Percentiles rank a stretch among this genome's conserved stretches.
Evolutionary conservation across 345 rosid species (phyloP).

Genomic region (Triadica sebifera): DNA sequence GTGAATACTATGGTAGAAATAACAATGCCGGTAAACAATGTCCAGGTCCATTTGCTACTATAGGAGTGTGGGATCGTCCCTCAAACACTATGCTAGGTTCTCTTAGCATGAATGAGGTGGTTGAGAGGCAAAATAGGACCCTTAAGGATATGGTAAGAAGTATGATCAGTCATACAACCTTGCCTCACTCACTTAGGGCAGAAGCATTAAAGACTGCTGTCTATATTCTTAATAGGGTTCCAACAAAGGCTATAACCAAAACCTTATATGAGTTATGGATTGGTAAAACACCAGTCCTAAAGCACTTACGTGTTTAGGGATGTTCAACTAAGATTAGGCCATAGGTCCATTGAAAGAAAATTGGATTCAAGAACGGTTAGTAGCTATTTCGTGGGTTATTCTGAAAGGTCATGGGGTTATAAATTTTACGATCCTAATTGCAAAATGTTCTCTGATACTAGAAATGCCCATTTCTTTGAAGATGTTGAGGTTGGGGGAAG

Average conservation of each 20-base stretch:
- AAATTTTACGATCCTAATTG: not conserved
- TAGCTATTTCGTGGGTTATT: not conserved
- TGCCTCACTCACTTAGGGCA: no score
- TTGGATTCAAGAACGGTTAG: not conserved
- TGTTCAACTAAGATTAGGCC: no score
- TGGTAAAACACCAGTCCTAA: no score
- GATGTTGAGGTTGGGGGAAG: not conserved
- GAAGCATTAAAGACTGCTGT: no score
- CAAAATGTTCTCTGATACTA: not conserved
- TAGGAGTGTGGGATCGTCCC: not conserved
- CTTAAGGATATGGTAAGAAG: not conserved
- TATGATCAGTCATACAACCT: no score
- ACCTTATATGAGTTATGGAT: no score
- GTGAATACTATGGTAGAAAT: not conserved
- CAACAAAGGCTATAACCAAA: no score
- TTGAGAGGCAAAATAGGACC: not conserved
- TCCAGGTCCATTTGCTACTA: not conserved
- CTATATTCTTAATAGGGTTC: no score
- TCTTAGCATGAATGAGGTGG: not conserved
- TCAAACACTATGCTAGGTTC: not conserved
- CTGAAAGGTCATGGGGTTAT: not conserved
- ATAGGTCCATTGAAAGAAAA: no score
- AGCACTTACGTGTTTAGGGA: no score
- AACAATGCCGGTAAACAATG: no score
- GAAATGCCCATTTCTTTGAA: not conserved